Evolutionary conservation across 371 early-diverging fungal genomes (phyloP).

Genomic region (Mucor indicus): DNA sequence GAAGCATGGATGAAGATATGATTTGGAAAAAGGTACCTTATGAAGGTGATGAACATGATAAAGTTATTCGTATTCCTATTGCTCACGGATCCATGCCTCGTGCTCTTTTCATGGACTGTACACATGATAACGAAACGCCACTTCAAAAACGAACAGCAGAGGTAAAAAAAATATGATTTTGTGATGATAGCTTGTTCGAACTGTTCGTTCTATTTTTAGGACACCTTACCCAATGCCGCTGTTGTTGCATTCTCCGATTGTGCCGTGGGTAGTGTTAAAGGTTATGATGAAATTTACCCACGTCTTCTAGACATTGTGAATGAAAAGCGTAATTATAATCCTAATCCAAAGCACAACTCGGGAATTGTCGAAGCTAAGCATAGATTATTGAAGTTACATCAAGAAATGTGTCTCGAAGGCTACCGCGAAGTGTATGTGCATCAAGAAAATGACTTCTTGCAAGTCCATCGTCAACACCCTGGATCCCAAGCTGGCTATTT

Average conservation of each 20-base stretch:
- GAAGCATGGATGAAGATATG: slow-evolving; percentile 65
- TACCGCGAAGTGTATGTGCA: slow-evolving; percentile 92
- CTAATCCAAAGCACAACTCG: slow-evolving; percentile 43
- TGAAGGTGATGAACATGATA: slow-evolving; percentile 39
- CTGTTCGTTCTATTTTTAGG: slow-evolving; percentile 33
- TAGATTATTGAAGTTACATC: slow-evolving; percentile 71
- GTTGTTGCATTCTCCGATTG: slow-evolving; percentile 87
- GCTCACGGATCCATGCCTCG: slow-evolving; percentile 65
- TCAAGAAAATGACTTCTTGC: slow-evolving; percentile 88
- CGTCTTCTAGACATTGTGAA: slow-evolving; percentile 81
- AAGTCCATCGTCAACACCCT: slow-evolving; percentile 91
- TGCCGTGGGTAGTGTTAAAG: slow-evolving; percentile 91
- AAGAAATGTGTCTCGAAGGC: slow-evolving; percentile 77
- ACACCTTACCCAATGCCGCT: slow-evolving; percentile 90
- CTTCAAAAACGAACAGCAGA: slow-evolving; percentile 81
- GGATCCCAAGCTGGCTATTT: slow-evolving; percentile 87
- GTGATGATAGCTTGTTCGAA: not conserved
- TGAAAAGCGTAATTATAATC: slow-evolving; percentile 77
- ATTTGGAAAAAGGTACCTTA: slow-evolving; percentile 47
- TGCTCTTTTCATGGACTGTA: slow-evolving; percentile 97
- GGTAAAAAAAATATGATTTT: too few species aligned
- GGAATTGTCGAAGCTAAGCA: slow-evolving; percentile 78
- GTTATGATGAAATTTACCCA: slow-evolving; percentile 94
- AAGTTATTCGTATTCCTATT: slow-evolving; percentile 31
- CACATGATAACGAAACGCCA: slow-evolving; percentile 97